Conservation (phyloP, 2,329 filamentous ascomycete genomes). For the Sporothrix globosa region DNA sequence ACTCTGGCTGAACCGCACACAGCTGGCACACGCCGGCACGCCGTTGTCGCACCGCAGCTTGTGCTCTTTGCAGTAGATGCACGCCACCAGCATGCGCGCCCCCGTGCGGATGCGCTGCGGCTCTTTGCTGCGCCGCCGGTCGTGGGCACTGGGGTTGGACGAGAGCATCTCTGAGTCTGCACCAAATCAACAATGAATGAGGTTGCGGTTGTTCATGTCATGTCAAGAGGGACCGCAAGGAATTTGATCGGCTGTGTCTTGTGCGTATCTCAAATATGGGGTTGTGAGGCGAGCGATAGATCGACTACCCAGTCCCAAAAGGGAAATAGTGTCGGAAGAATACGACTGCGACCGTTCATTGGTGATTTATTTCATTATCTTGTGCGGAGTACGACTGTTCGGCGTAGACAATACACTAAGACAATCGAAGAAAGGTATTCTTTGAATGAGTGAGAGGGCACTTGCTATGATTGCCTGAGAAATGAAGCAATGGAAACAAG, state of each 20-base stretch:
- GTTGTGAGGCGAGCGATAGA: background rate
- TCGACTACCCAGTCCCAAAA: background rate
- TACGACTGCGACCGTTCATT: background rate
- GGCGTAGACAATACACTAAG: no score
- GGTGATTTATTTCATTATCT: background rate
- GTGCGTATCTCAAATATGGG: background rate
- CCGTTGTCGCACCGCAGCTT: slow-evolving; percentile 30
- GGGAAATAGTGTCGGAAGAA: slow-evolving; percentile 7
- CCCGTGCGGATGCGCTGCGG: slow-evolving; percentile 24
- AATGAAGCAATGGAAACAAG: no score
- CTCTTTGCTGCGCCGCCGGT: slow-evolving; percentile 10
- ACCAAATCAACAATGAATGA: no score
- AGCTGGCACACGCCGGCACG: background rate
- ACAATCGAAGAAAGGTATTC: no score
- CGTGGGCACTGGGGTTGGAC: background rate
- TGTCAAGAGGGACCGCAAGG: no score
- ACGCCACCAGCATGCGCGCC: slow-evolving; percentile 34
- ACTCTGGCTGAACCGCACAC: background rate
- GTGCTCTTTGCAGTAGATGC: slow-evolving; percentile 36
- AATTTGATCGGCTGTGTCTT: no score
- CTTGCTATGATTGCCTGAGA: no score
- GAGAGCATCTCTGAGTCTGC: no score
- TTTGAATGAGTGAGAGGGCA: no score
- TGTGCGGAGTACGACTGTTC: no score
- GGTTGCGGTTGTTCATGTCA: no score